Percentiles rank a stretch among this genome's conserved stretches.
Conservation (phyloP, 1,139 yeast genomes). For the Candida glucosophila region DNA sequence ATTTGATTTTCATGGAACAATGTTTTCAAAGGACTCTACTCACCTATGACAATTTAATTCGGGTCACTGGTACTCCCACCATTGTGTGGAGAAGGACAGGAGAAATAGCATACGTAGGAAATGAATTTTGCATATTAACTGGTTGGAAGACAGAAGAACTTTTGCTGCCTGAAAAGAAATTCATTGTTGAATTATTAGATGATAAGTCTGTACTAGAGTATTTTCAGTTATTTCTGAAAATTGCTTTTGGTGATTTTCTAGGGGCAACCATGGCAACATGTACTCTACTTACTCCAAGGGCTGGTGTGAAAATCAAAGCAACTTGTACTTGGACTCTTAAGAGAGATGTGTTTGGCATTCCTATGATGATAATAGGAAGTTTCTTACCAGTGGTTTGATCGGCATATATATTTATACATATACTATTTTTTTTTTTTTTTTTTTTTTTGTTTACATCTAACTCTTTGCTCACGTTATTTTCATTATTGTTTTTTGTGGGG, state of each 20-base stretch:
- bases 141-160: conserved; percentile 80
- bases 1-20: conserved; percentile 90
- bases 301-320: conserved; percentile 47
- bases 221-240: conserved; percentile 73
- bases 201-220: conserved; percentile 82
- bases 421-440: neutral
- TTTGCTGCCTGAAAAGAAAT: conserved; percentile 50
- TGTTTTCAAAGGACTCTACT: conserved; percentile 86
- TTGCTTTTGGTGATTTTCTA: conserved; percentile 85
- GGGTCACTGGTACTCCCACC: conserved; percentile 87
- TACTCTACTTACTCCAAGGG: conserved; percentile 55
- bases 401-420: conserved; percentile 1
- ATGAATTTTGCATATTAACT: conserved; percentile 80
- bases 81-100: conserved; percentile 95
- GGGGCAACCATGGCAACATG: conserved; percentile 90
- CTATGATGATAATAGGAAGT: conserved; percentile 92
- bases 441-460: neutral
- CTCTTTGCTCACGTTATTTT: too few species aligned
- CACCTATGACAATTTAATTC: conserved; percentile 80
- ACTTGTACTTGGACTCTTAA: conserved; percentile 84
- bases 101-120: conserved; percentile 88
- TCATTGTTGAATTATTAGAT: conserved; percentile 84
- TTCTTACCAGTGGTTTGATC: conserved; percentile 64
- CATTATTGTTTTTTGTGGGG: too few species aligned
- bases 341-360: conserved; percentile 56